These are phyloP conservation scores for Alternaria burnsii DNA, from an alignment of 2,329 filamentous ascomycete species.

Conservation along the genomic window DNA sequence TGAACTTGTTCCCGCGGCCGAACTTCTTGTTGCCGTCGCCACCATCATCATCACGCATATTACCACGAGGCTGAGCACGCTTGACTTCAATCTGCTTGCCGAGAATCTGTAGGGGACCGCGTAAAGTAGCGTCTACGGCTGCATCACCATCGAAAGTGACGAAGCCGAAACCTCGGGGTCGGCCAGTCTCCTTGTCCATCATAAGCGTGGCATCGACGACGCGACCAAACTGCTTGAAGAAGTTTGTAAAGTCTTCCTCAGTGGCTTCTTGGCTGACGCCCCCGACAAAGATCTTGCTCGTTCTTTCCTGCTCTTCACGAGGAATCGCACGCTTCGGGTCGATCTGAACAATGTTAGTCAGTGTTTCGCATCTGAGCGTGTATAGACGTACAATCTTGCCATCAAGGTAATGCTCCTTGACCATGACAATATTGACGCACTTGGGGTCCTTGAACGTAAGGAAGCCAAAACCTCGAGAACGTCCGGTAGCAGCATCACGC, in stretches of 20 bases:
- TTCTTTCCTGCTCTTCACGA: slow-evolving; percentile 96
- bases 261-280: slow-evolving; percentile 97
- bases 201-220: slow-evolving; percentile 98
- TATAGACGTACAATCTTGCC: slow-evolving; percentile 86
- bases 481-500: slow-evolving; percentile 91
- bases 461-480: slow-evolving; percentile 96
- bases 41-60: slow-evolving; percentile 89
- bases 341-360: slow-evolving; percentile 68
- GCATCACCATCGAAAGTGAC: slow-evolving; percentile 97
- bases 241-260: slow-evolving; percentile 94
- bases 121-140: slow-evolving; percentile 90
- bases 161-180: slow-evolving; percentile 94
- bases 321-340: slow-evolving; percentile 98
- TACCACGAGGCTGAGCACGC: slow-evolving; percentile 94
- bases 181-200: slow-evolving; percentile 99
- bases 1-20: slow-evolving; percentile 49
- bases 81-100: slow-evolving; percentile 98
- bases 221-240: slow-evolving; percentile 95
- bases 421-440: slow-evolving; percentile 99
- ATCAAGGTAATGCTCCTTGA: slow-evolving; percentile 97
- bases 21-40: slow-evolving; percentile 64
- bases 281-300: slow-evolving; percentile 97
- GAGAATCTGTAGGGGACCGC: slow-evolving; percentile 85
- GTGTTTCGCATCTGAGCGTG: slow-evolving; percentile 18
- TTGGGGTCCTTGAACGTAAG: slow-evolving; percentile 97